Evolutionary conservation across 1,284 basidiomycete genomes (phyloP).

Genomic region (Mrakiaceae sp.): DNA sequence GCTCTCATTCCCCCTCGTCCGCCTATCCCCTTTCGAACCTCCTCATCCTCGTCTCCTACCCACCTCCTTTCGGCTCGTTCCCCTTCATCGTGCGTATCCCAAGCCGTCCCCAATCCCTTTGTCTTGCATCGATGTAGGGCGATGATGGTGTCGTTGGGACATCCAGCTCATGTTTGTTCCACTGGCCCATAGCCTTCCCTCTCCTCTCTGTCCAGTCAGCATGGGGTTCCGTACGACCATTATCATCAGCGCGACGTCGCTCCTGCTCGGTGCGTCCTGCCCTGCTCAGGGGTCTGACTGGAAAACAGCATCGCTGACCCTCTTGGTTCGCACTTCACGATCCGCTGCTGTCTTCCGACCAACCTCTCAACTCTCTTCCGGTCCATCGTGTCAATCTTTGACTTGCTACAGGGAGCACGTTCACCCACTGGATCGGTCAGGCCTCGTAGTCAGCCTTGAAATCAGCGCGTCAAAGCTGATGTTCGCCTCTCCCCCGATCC

Average conservation of each 20-base stretch:
- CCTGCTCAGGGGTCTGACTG: background rate
- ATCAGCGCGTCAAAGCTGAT: background rate
- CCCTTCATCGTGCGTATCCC: too few species aligned
- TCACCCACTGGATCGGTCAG: conserved; percentile 12
- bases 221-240: conserved; percentile 13
- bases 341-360: background rate
- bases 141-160: too few species aligned
- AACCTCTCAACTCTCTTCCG: background rate
- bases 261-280: conserved; percentile 12
- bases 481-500: background rate
- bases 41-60: too few species aligned
- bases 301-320: background rate
- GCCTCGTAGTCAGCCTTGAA: background rate
- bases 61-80: too few species aligned
- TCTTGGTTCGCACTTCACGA: background rate
- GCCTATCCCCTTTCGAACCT: too few species aligned
- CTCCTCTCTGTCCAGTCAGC: background rate
- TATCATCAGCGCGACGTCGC: conserved; percentile 10
- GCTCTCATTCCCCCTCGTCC: too few species aligned
- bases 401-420: conserved; percentile 1
- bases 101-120: too few species aligned
- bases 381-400: background rate
- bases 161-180: too few species aligned
- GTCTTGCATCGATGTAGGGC: too few species aligned
- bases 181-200: background rate